Evolutionary conservation across 2,329 filamentous ascomycete species (phyloP), one percentile per base, ranked within the genome.

Genomic region (Diaporthe sp.): DNA sequence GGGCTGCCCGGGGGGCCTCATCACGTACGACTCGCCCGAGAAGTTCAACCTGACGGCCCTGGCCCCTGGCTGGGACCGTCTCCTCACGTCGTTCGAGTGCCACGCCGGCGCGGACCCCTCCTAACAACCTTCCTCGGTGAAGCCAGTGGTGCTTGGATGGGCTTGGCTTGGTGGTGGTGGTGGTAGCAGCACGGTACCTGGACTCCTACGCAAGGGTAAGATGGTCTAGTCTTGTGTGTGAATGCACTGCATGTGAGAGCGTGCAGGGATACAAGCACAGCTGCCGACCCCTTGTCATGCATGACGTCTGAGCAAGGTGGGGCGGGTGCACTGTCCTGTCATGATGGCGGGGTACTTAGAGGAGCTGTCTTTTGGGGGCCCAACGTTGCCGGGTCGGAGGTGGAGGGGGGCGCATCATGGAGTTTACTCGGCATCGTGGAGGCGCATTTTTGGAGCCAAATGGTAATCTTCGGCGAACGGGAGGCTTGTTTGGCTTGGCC

Each of bases 1-100:
- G 60, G 89, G 88, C 49, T 90, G 89, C 82, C 90, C 88, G 0
- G 85, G 88, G 75, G 89, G 88, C 49, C 79, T 83, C 10, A 83
- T 90, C 67, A 84, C 85, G 78, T 89, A 85, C 78, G 78, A 81
- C 77, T 87, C 86, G 79, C 79, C 82, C 74, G 73, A 88, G 83
- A 89, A 89, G 82, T 86, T 83, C 80, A 84, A 90, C 79, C 79
- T 90, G 71, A 81, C 83, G 37, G 82, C 82, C 39, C 86, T 88
- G 61, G 74, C 81, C 61, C 72, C 72, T 63, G 75, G 75, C 7
- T 90, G 88, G 89, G 81, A 87, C 63, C 82, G 75, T n/a, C 78
- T 80, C 17, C 82, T 87, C 74, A 75, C 79, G 72, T 84, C 84
- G 28, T 86, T 86, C 77, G 76, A 80, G 68, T 87, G 85, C 78